Base-by-base conservation (phyloP, 352 stramenopile species). In the Phytophthora colocasiae region DNA sequence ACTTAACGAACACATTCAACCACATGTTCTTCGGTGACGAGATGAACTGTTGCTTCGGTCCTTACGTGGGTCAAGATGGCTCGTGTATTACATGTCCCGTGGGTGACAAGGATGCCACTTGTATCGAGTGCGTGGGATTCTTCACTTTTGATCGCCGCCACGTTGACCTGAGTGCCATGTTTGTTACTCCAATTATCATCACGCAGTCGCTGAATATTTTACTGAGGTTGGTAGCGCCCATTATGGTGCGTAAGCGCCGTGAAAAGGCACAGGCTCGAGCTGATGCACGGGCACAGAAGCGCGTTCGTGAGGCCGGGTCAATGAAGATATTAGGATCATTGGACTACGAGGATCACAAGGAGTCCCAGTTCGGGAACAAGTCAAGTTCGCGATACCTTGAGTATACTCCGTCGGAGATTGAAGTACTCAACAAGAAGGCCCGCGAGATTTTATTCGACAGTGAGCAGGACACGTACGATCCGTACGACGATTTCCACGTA, bases 11-110 rank as follows among this genome's bases (percentile, higher is more conserved):
- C 66, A 83, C 78, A 11, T 79, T 96, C 39, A 95, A 96, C 45
- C 83, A 87, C 66, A 76, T 80, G 58, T 81, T 93, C n/a, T 94
- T 90, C 38, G 80, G 85, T 17, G 88, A 96, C 52, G 74, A 71
- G 1, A 91, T 93, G 63, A 96, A 96, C 60, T 96, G 87, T 64
- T 96, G 88, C 69, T 96, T 96, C 61, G 88, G 88, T 0, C 88
- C 88, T 34, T 94, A 96, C 62, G 82, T 96, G 7, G 73, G 93
- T 26, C 76, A 89, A 64, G 77, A 91, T 43, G 82, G 85, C 3
- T 62, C 73, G 34, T 96, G 87, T 29, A 84, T 73, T 6, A 67
- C 73, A 15, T 95, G 83, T 66, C 88, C 85, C 17, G 59, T 90
- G 31, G 85, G 81, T 19, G 66, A 77, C 10, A 91, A 92, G 54